phyloP scores from a whole-genome alignment of 768 basidiomycete genomes.

The Phylloporus arenicola region DNA sequence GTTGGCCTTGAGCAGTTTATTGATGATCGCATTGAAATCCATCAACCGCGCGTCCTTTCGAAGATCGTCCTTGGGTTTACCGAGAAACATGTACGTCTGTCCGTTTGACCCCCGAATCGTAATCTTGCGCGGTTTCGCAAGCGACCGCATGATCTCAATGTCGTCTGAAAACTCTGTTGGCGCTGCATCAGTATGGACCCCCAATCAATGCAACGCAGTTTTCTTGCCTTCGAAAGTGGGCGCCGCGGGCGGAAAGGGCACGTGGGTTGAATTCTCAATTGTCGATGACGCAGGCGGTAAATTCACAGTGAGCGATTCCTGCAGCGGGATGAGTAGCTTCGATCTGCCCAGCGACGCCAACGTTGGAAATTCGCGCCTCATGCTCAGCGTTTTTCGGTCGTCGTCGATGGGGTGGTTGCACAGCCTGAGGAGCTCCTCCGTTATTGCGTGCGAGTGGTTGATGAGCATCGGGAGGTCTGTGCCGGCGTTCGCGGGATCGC shows the following conservation, averaged over 20 bases:
- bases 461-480: conserved; percentile 48
- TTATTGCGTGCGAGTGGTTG: conserved; percentile 53
- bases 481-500: conserved; percentile 37
- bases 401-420: conserved; percentile 51
- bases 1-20: conserved; percentile 89
- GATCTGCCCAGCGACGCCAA: conserved; percentile 56
- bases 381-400: conserved; percentile 33
- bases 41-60: conserved; percentile 95
- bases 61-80: conserved; percentile 96
- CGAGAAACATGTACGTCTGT: conserved; percentile 81
- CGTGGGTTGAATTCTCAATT: conserved; percentile 49
- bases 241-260: conserved; percentile 73
- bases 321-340: conserved; percentile 80
- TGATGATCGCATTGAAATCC: conserved; percentile 98
- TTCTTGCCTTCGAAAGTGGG: conserved; percentile 71
- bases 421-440: conserved; percentile 60
- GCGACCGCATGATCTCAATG: conserved; percentile 84
- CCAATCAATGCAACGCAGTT: neutral
- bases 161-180: conserved; percentile 72
- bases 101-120: conserved; percentile 81
- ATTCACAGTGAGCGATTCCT: conserved; percentile 84
- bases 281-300: conserved; percentile 68
- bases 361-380: conserved; percentile 49
- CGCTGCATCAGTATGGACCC: neutral
- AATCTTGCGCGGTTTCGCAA: conserved; percentile 89